Evolutionary conservation across 768 basidiomycete species (phyloP).

Genomic region (Auriscalpium microsporum): DNA sequence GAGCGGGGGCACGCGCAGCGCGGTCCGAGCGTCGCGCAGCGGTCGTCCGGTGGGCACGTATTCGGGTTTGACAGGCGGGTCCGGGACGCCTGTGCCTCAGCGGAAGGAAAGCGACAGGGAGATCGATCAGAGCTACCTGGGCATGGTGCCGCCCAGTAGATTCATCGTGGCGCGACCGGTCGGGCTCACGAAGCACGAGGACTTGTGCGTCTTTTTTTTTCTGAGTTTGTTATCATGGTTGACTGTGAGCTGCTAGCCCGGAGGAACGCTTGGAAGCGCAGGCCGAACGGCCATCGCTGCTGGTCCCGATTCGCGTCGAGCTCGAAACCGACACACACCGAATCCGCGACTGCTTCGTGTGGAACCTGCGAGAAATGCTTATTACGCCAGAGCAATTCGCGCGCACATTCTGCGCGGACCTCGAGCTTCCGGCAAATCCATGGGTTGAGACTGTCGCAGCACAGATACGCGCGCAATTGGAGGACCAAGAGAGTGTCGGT

Average conservation of each 20-base stretch:
- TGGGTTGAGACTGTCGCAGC: slow-evolving; percentile 77
- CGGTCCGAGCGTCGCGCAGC: slow-evolving; percentile 27
- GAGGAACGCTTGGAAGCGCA: slow-evolving; percentile 57
- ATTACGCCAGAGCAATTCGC: slow-evolving; percentile 85
- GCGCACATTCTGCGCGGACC: slow-evolving; percentile 76
- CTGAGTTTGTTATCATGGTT: background rate
- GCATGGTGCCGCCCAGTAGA: slow-evolving; percentile 71
- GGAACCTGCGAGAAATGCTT: slow-evolving; percentile 87
- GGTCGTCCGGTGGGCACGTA: slow-evolving; percentile 43
- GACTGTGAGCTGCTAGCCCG: slow-evolving; percentile 34
- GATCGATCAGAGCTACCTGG: slow-evolving; percentile 84
- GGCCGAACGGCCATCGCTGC: slow-evolving; percentile 42
- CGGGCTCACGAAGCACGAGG: slow-evolving; percentile 55
- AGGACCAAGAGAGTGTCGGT: slow-evolving; percentile 80
- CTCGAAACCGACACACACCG: slow-evolving; percentile 88
- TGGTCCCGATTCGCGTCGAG: slow-evolving; percentile 92
- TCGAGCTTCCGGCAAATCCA: slow-evolving; percentile 59
- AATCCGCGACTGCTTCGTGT: slow-evolving; percentile 90
- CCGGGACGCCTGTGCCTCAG: slow-evolving; percentile 26
- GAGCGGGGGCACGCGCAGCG: slow-evolving; percentile 52
- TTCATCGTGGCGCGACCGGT: slow-evolving; percentile 60
- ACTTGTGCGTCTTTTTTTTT: slow-evolving; percentile 50
- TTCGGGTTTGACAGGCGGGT: slow-evolving; percentile 32
- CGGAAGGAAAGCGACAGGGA: slow-evolving; percentile 25
- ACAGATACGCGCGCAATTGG: slow-evolving; percentile 85